Conservation (phyloP, 371 early-diverging fungal genomes). For the Mucor saturninus region DNA sequence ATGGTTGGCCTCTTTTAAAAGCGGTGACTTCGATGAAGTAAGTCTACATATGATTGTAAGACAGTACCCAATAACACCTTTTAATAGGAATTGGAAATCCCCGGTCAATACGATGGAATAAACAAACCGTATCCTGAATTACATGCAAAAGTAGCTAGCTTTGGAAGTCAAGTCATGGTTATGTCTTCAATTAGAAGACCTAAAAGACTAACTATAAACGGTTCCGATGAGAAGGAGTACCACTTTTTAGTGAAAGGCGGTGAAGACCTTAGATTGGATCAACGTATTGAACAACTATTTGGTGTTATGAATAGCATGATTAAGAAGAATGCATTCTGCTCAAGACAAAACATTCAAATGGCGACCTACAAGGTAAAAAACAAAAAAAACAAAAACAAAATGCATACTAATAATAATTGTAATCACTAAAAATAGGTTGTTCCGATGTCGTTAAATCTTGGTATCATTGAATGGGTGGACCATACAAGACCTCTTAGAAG, state of each 20-base stretch:
- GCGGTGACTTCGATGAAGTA: conserved; percentile 44
- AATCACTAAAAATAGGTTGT: conserved; percentile 47
- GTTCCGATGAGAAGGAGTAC: conserved; percentile 73
- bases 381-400: background rate
- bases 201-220: conserved; percentile 72
- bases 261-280: conserved; percentile 82
- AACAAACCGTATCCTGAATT: conserved; percentile 52
- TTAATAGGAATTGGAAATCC: conserved; percentile 64
- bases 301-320: conserved; percentile 76
- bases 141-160: conserved; percentile 63
- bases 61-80: background rate
- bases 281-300: conserved; percentile 80
- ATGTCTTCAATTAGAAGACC: conserved; percentile 77
- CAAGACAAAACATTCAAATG: conserved; percentile 48
- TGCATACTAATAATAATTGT: background rate
- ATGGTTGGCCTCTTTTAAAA: conserved; percentile 65
- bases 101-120: conserved; percentile 73
- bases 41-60: background rate
- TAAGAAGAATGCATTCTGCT: conserved; percentile 56
- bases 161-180: conserved; percentile 66
- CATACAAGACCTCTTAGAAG: conserved; percentile 53
- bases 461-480: conserved; percentile 71
- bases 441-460: conserved; percentile 69
- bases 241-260: conserved; percentile 83
- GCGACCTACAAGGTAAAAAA: conserved; percentile 61